Percentiles rank a stretch among this genome's conserved stretches.
phyloP scores from a whole-genome alignment of 2,329 filamentous ascomycete genomes.

The Conoideocrella luteorostrata region DNA sequence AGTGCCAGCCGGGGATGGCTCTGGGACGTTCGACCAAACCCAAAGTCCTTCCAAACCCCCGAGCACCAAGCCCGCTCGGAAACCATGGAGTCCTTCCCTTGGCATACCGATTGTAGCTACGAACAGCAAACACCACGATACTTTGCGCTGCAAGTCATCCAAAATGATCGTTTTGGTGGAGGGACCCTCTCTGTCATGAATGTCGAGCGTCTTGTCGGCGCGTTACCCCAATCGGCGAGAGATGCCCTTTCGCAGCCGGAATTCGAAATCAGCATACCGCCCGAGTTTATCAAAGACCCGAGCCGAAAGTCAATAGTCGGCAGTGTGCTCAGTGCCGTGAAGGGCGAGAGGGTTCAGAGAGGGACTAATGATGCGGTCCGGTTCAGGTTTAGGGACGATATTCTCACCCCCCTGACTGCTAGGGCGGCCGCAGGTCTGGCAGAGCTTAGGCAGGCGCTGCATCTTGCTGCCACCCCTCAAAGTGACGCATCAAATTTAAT shows the following conservation, averaged over 20 bases:
- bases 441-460: constrained; percentile 18
- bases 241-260: constrained; percentile 19
- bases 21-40: constrained; percentile 33
- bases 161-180: constrained; percentile 32
- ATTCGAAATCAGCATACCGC: constrained; percentile 25
- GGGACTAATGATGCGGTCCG: no score
- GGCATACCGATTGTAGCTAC: constrained; percentile 40
- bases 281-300: constrained; percentile 27
- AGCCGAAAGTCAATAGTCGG: constrained; percentile 14
- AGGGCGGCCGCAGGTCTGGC: constrained; percentile 17
- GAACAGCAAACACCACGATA: constrained; percentile 29
- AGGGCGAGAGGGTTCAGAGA: constrained; percentile 5
- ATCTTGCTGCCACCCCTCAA: constrained; percentile 14
- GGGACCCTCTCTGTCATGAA: constrained; percentile 34
- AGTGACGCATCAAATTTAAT: constrained; percentile 20
- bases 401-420: constrained; percentile 20
- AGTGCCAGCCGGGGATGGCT: constrained; percentile 36
- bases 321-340: constrained; percentile 14
- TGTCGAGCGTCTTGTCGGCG: constrained; percentile 19
- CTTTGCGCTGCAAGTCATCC: constrained; percentile 36
- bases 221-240: constrained; percentile 19
- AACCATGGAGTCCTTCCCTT: constrained; percentile 35
- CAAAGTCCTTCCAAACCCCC: constrained; percentile 20
- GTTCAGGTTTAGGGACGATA: constrained; percentile 27
- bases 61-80: constrained; percentile 31